Conservation (phyloP, 1,139 yeast genomes). For the Suhomyces bolitotheri region DNA sequence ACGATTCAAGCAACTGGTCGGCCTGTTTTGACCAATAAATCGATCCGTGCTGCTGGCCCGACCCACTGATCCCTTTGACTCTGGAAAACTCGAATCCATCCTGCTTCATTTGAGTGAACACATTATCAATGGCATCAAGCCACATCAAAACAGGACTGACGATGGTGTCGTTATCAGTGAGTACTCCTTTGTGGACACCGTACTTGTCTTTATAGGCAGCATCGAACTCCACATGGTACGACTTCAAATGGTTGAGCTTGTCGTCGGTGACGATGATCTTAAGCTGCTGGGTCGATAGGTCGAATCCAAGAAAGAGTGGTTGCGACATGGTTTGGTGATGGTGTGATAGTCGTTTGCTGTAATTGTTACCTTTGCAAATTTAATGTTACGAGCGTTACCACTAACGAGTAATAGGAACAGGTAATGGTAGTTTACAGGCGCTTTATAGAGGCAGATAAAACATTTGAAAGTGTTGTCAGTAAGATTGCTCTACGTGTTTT, state of each 20-base stretch:
- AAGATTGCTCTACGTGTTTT: too few relatives aligned
- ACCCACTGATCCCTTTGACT: conserved; percentile 78
- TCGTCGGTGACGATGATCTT: conserved; percentile 70
- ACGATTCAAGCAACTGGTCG: conserved; percentile 30
- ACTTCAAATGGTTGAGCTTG: conserved; percentile 50
- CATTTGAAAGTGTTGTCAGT: too few relatives aligned
- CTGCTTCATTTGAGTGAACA: conserved; percentile 55
- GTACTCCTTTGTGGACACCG: conserved; percentile 71
- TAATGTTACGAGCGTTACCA: too few relatives aligned
- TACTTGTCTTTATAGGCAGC: conserved; percentile 55
- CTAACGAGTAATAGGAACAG: too few relatives aligned
- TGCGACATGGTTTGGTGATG: not conserved
- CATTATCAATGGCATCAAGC: conserved; percentile 76
- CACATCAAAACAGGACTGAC: conserved; percentile 87
- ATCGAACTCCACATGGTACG: conserved; percentile 74
- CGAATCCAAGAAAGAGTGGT: conserved; percentile 65
- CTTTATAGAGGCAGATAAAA: too few relatives aligned
- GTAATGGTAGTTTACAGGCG: too few relatives aligned
- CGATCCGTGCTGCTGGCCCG: conserved; percentile 92
- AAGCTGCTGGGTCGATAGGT: conserved; percentile 86
- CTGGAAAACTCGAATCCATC: conserved; percentile 56
- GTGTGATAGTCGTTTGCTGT: too few relatives aligned
- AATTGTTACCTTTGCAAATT: too few relatives aligned
- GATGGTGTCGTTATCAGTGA: conserved; percentile 50
- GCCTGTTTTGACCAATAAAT: conserved; percentile 72